Evolutionary conservation across 345 rosid genomes (phyloP).

Genomic region (Euphorbia pulcherrima): DNA sequence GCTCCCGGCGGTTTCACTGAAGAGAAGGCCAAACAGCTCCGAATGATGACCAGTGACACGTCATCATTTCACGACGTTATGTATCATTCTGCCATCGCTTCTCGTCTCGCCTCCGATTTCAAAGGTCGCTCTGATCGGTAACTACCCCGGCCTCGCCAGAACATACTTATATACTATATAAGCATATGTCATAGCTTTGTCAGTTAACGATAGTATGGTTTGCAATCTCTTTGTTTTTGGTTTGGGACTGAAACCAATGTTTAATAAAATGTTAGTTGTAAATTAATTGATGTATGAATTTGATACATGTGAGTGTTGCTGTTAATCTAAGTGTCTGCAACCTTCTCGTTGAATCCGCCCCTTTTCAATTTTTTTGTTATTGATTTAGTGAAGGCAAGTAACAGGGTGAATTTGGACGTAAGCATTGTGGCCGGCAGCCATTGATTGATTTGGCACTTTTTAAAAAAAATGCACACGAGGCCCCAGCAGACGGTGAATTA

Average conservation of each 20-base stretch:
- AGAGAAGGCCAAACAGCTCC: slow-evolving; percentile 59
- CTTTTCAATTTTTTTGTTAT: no score
- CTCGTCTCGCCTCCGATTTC: slow-evolving; percentile 54
- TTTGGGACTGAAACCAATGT: slow-evolving; percentile 3
- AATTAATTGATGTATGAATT: neutral
- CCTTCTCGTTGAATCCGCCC: neutral
- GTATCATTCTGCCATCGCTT: slow-evolving; percentile 72
- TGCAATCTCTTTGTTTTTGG: neutral
- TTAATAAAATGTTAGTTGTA: neutral
- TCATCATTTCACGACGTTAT: slow-evolving; percentile 55
- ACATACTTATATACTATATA: neutral
- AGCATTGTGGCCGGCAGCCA: neutral
- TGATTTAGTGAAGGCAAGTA: no score
- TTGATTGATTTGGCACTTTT: neutral
- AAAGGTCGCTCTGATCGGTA: slow-evolving; percentile 26
- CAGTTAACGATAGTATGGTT: neutral
- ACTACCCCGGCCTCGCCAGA: neutral
- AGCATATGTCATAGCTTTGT: neutral
- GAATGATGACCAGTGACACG: slow-evolving; percentile 44
- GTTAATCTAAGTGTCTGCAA: neutral
- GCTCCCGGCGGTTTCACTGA: slow-evolving; percentile 49
- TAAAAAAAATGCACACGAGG: neutral
- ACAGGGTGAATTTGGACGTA: no score
- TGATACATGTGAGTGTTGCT: neutral
- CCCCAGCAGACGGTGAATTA: neutral